Evolutionary conservation across 2,329 filamentous ascomycete species (phyloP), one percentile per base, ranked within the genome.

Genomic region (Magnaporthales sp.): DNA sequence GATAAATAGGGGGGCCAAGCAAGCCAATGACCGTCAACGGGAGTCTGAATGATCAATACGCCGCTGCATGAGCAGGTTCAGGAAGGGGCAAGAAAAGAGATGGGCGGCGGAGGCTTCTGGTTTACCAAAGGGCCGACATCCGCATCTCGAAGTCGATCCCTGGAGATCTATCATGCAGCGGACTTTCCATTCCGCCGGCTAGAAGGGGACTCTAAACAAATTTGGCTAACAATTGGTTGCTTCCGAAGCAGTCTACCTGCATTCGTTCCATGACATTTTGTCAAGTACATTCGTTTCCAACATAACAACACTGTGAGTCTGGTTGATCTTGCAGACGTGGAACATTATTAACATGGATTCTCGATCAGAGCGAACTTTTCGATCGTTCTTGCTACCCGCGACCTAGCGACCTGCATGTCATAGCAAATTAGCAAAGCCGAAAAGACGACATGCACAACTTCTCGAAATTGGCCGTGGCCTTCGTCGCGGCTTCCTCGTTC

Each of bases 211-310:
- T 46, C 38, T 46, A 19, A 19, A 7, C 38, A 46, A 46, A n/a
- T n/a, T n/a, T 46, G 38, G 38, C 38, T 46, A 46, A 46, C 38
- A 46, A 46, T 9, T 19, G 4, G 38, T 7, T 13, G 8, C 5
- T n/a, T 46, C 67, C 75, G 73, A 75, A n/a, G 69, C 71, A 82
- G 83, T 75, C 78, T 84, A 80, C 73, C 85, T 84, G 82, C 83
- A 75, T 78, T 85, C 81, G 73, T 85, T 84, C 80, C 82, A 78
- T 60, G 63, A 65, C 68, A 72, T 75, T 75, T 76, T 79, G 83
- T 86, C 84, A 85, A 84, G 80, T 85, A 84, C 84, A 84, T 79
- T 86, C 84, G 79, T 84, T 86, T 71, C 71, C 77, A 46, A 46
- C 19, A 46, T 6, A 46, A 46, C 38, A 13, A 84, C 82, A 81